Base-by-base conservation (phyloP, 2,329 filamentous ascomycete genomes). In the Monosporascus sp. region DNA sequence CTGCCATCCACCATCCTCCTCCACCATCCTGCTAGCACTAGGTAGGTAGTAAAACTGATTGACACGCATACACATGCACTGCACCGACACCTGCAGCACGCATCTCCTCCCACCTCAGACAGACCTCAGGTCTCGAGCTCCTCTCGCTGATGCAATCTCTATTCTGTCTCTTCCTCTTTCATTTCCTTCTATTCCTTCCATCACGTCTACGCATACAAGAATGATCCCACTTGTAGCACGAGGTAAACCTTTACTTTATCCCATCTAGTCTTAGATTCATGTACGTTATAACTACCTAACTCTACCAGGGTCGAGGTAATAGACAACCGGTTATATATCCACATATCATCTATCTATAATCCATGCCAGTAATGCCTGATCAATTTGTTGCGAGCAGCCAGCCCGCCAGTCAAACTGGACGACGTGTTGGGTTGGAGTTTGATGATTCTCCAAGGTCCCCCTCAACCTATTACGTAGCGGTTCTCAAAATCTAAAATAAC, bases 401-500 rank as follows among this genome's bases (percentile, higher is more conserved):
- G 31, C 31, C 5, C 18, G 24, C 43, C 43, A 46, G 43, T 46
- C 22, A 46, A 24, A 24, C 43, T 31, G 27, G 14, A 27, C 5
- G 43, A 46, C 24, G 43, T 46, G 43, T 46, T 46, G 24, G 25
- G 17, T 6, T 45, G 20, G 27, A 31, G 27, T 31, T 31, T 20
- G 47, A 18, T 38, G 35, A 41, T 47, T 45, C 52, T 48, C 49
- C 51, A 51, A 52, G 48, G 14, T 41, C 39, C 48, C 25, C 35
- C 44, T 18, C 35, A 17, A 47, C 52, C 55, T 47, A 50, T 50
- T 52, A 52, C 46, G 49, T 52, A 57, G 31, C 53, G 41, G 47
- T 52, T 64, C 58, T 52, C 52, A 58, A 53, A 59, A 55, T 55
- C 55, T 54, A 63, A 61, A 65, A 63, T 61, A 57, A 54, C 55